These are phyloP conservation scores for Huiozyma naganishii DNA, from an alignment of 805 yeast species.

Conservation along the genomic window DNA sequence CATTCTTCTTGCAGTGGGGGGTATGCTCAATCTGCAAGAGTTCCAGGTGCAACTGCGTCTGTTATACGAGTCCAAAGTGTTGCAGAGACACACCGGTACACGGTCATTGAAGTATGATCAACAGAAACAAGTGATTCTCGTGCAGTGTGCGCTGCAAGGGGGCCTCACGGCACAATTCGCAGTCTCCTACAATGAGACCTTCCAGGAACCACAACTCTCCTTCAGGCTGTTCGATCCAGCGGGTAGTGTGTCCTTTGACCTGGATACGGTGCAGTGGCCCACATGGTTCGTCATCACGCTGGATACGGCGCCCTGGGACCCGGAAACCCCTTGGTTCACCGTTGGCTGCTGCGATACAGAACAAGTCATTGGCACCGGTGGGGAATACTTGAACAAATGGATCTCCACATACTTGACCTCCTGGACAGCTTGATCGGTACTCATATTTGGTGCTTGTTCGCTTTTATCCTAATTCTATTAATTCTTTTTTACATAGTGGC, in stretches of 20 bases:
- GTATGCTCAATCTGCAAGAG: too few relatives aligned
- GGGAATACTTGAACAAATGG: slow-evolving; percentile 20
- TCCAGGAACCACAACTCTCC: slow-evolving; percentile 16
- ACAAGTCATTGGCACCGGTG: slow-evolving; percentile 8
- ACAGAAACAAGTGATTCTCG: background rate
- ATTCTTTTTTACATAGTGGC: too few relatives aligned
- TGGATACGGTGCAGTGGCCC: background rate
- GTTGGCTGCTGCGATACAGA: slow-evolving; percentile 21
- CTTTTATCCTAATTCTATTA: too few relatives aligned
- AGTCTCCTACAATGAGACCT: slow-evolving; percentile 12
- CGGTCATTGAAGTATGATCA: too few relatives aligned
- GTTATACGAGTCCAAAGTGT: too few relatives aligned
- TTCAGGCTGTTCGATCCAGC: slow-evolving; percentile 10
- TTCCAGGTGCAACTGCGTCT: too few relatives aligned
- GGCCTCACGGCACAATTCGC: slow-evolving; percentile 6
- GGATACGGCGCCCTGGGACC: slow-evolving; percentile 3
- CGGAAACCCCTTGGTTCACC: slow-evolving; percentile 2
- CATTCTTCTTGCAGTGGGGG: background rate
- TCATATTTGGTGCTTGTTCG: too few relatives aligned
- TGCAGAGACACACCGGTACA: too few relatives aligned
- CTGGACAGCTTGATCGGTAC: background rate
- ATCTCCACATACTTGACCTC: slow-evolving; percentile 8
- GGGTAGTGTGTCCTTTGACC: background rate
- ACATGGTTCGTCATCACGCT: slow-evolving; percentile 3
- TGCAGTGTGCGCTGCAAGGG: background rate